Percentiles rank a stretch among this genome's conserved stretches.
Conservation (phyloP, 2,329 filamentous ascomycete genomes). For the Onygena corvina region DNA sequence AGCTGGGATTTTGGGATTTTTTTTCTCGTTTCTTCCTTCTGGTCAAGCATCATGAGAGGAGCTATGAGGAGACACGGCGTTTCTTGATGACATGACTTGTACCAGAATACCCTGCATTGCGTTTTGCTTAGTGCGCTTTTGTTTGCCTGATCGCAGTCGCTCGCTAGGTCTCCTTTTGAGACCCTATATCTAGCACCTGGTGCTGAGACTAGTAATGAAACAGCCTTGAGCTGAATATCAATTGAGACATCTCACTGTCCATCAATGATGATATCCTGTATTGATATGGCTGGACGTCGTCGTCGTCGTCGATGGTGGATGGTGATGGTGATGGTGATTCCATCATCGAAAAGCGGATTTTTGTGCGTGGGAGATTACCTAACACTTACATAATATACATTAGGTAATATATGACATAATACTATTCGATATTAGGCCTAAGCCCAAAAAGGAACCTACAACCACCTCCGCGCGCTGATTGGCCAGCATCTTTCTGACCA, state of each 20-base stretch:
- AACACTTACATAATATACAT: neutral
- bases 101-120: slow-evolving; percentile 11
- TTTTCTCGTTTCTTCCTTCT: neutral
- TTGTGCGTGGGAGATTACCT: too few relatives aligned
- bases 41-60: slow-evolving; percentile 20
- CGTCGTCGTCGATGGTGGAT: too few relatives aligned
- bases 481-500: too few relatives aligned
- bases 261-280: too few relatives aligned
- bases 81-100: slow-evolving; percentile 25
- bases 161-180: neutral
- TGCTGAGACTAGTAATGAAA: neutral
- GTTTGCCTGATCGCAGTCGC: neutral
- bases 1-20: neutral
- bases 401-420: too few relatives aligned
- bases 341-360: too few relatives aligned
- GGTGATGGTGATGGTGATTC: too few relatives aligned
- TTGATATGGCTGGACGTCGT: too few relatives aligned
- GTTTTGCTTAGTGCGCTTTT: neutral
- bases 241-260: too few relatives aligned
- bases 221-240: too few relatives aligned
- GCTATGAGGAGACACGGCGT: slow-evolving; percentile 14
- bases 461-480: neutral
- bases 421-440: too few relatives aligned
- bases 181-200: neutral
- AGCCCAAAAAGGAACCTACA: slow-evolving; percentile 1